Percentiles rank a stretch among this genome's conserved stretches.
Conservation (phyloP, 768 basidiomycete species). For the Tricholoma flavovirens region DNA sequence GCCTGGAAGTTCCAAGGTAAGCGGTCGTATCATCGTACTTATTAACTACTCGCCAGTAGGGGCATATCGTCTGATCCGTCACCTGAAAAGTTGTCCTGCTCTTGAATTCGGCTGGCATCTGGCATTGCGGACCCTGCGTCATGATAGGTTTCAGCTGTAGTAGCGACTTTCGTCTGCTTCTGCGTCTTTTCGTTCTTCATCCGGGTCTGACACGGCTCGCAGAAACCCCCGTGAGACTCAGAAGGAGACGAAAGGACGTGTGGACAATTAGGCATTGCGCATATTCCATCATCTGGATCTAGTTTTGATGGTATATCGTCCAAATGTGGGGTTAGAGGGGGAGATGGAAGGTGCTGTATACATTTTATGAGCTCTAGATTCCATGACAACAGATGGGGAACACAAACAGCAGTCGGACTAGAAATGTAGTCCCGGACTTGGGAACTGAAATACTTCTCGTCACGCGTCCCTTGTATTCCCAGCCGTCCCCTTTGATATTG, state of each 20-base stretch:
- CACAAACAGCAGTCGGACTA: constrained; percentile 5
- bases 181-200: constrained; percentile 5
- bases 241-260: constrained; percentile 28
- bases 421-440: background rate
- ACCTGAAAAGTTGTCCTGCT: background rate
- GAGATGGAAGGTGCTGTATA: background rate
- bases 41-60: constrained; percentile 1
- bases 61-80: constrained; percentile 6
- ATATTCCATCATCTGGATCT: constrained; percentile 32
- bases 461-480: constrained; percentile 21
- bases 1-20: constrained; percentile 5
- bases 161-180: constrained; percentile 6
- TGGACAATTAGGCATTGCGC: constrained; percentile 28
- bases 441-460: constrained; percentile 17
- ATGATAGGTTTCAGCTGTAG: background rate
- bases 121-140: background rate
- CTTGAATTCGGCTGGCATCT: background rate
- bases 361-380: background rate
- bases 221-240: constrained; percentile 38
- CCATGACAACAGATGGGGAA: constrained; percentile 2
- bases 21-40: background rate
- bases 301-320: background rate
- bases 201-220: constrained; percentile 30
- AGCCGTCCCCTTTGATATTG: constrained; percentile 29
- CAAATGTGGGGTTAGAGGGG: background rate